phyloP scores from a whole-genome alignment of 2,329 filamentous ascomycete species.

The Fusarium circinatum region DNA sequence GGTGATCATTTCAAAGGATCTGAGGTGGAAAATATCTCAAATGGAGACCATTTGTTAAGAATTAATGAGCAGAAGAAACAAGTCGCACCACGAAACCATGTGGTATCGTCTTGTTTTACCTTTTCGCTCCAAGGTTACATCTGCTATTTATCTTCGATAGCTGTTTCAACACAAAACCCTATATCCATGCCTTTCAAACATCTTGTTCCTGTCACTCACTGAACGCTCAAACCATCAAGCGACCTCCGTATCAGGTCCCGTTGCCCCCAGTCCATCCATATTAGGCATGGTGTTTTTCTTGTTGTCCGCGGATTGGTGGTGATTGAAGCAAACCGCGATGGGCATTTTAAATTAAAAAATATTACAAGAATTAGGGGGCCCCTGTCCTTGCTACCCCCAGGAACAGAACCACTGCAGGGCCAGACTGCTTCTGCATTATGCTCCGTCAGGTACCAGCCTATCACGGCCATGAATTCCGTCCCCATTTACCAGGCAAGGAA shows the following conservation, averaged over 20 bases:
- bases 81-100: neutral
- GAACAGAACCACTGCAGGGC: neutral
- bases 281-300: constrained; percentile 23
- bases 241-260: neutral
- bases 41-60: neutral
- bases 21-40: constrained; percentile 8
- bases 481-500: constrained; percentile 25
- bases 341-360: constrained; percentile 38
- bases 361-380: constrained; percentile 11
- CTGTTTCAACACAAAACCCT: constrained; percentile 19
- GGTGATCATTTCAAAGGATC: constrained; percentile 11
- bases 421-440: constrained; percentile 25
- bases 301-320: constrained; percentile 15
- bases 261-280: constrained; percentile 20
- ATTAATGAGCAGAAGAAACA: neutral
- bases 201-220: constrained; percentile 11
- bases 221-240: neutral
- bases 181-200: constrained; percentile 4
- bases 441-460: constrained; percentile 25
- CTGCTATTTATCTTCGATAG: neutral
- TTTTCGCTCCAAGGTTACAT: neutral
- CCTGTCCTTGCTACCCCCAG: constrained; percentile 12
- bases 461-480: constrained; percentile 26
- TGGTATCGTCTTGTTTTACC: neutral
- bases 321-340: constrained; percentile 30